Base-by-base conservation (phyloP, 208 protist genomes). In the Acanthamoeba healyi region DNA sequence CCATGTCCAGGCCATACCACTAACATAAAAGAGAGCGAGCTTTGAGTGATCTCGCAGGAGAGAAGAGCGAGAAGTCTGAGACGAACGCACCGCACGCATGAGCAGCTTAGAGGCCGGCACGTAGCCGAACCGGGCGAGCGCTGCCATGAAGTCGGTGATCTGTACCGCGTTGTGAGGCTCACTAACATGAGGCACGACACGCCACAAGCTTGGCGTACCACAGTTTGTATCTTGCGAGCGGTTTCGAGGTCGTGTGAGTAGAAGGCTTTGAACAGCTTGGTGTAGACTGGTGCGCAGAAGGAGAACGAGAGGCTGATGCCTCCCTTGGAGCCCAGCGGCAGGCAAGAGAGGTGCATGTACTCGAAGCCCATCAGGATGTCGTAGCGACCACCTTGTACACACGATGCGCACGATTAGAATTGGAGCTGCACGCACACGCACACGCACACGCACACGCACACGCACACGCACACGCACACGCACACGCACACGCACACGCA, bases 271-370 rank as follows among this genome's bases (percentile, higher is more conserved):
- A 77, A 77, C 38, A 77, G 67, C 67, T 77, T 38, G 36, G 32
- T 22, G 34, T 77, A 77, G 38, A 77, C 67, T 1, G 67, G 67
- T 5, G 67, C 67, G 67, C 67, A 77, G 67, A 77, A 77, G 36
- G 67, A 77, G 38, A 77, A 77, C 67, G 67, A 77, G 2, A 77
- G 67, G 67, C 67, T 77, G 67, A 77, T 77, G 32, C 67, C 67
- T 29, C 67, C 67, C 67, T 77, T 77, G 67, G 67, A 77, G 6
- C 67, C 67, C 15, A 77, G 67, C 67, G 67, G 67, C 36, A 77
- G 67, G 67, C 67, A 77, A 10, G 67, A 36, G 19, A 77, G 67
- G 67, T 77, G 67, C 67, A 77, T 77, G 67, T 77, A 77, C 67
- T 77, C 67, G 67, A 77, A 77, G 1, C 67, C 67, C 67, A 77